Evolutionary conservation across 1,284 basidiomycete species (phyloP).

Genomic region (Trametes sp.): DNA sequence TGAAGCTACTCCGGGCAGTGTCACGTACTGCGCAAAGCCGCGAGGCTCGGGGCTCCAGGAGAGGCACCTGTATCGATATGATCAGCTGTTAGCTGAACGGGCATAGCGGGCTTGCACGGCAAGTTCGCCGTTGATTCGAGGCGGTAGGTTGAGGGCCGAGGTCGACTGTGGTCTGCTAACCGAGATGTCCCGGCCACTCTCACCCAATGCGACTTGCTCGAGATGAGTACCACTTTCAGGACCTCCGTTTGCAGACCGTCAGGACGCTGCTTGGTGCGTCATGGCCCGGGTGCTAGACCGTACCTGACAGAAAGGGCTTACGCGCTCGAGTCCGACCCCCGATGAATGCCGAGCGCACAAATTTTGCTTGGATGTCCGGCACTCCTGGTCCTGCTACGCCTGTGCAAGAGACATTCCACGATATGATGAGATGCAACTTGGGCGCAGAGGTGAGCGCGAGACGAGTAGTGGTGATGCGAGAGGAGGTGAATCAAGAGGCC

Average conservation of each 20-base stretch:
- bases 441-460: too few species aligned
- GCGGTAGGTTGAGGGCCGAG: neutral
- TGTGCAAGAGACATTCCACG: too few species aligned
- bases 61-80: too few species aligned
- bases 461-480: neutral
- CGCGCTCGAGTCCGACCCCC: neutral
- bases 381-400: too few species aligned
- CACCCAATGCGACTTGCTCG: neutral
- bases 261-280: neutral
- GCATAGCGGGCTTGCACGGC: neutral
- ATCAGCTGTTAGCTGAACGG: neutral
- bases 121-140: neutral
- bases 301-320: neutral
- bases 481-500: neutral
- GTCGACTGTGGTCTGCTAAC: neutral
- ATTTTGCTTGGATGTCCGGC: neutral
- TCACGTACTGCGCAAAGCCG: conserved; percentile 12
- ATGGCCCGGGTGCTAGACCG: neutral
- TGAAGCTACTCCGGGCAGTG: conserved; percentile 5
- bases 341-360: conserved; percentile 14
- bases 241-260: neutral
- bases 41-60: conserved; percentile 4
- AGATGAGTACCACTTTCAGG: neutral
- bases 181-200: neutral
- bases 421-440: too few species aligned